Percentiles rank a stretch among this genome's conserved stretches.
These are phyloP conservation scores for Nakaseomyces delphensis DNA, from an alignment of 1,139 yeast species.

Conservation along the genomic window DNA sequence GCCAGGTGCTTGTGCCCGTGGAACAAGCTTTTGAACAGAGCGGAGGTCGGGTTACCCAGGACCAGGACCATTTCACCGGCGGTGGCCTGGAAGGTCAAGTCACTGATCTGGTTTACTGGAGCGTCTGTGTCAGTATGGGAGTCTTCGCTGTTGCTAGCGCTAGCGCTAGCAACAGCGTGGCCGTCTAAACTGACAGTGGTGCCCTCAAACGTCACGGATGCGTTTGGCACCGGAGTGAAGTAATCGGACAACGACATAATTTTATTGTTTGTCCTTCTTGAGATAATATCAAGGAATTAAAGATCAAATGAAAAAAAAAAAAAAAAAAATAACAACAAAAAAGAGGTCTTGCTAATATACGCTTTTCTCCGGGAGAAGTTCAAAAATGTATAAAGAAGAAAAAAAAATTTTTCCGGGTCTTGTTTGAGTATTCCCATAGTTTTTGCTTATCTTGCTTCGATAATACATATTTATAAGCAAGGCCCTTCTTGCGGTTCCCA, in stretches of 20 bases:
- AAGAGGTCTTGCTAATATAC: too few relatives aligned
- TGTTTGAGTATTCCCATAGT: too few relatives aligned
- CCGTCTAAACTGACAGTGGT: constrained; percentile 15
- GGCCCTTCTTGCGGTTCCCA: too few relatives aligned
- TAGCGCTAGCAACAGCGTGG: constrained; percentile 7
- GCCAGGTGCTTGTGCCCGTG: constrained; percentile 23
- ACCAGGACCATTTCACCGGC: constrained; percentile 27
- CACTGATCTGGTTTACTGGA: constrained; percentile 9
- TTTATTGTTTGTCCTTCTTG: not conserved
- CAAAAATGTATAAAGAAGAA: too few relatives aligned
- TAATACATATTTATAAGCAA: too few relatives aligned
- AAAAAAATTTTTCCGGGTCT: too few relatives aligned
- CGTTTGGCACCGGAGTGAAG: constrained; percentile 21
- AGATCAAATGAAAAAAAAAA: not conserved
- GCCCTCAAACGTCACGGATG: constrained; percentile 22
- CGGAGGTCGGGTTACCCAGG: constrained; percentile 23
- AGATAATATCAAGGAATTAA: not conserved
- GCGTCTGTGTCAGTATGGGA: not conserved
- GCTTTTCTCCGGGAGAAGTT: too few relatives aligned
- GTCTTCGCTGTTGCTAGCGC: constrained; percentile 6
- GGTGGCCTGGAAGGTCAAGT: constrained; percentile 25
- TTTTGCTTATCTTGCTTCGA: too few relatives aligned
- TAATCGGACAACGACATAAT: constrained; percentile 21
- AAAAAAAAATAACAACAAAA: not conserved
- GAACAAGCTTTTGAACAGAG: constrained; percentile 18